phyloP scores from a whole-genome alignment of 345 rosid species.

The Arabidopsis arenosa region DNA sequence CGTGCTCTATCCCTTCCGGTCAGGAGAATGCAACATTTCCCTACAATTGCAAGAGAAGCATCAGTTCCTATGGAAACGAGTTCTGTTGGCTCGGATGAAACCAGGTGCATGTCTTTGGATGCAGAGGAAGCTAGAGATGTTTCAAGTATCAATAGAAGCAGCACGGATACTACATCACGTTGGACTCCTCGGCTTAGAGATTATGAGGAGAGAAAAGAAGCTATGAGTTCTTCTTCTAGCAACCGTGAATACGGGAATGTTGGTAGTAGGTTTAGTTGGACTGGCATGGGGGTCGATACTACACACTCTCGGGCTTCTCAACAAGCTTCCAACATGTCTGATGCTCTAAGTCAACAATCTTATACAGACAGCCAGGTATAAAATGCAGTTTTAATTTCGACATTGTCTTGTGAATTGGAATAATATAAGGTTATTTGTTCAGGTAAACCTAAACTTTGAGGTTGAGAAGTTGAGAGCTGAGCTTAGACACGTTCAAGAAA shows the following conservation, averaged over 20 bases:
- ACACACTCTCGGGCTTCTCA: conserved; percentile 57
- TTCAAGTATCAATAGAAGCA: conserved; percentile 43
- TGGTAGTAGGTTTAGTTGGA: conserved; percentile 43
- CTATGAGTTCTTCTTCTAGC: conserved; percentile 51
- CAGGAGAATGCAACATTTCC: conserved; percentile 30
- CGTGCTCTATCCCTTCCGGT: conserved; percentile 40
- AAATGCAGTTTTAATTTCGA: background rate
- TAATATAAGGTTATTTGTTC: conserved; percentile 18
- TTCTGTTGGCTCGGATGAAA: conserved; percentile 47
- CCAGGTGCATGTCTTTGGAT: conserved; percentile 48
- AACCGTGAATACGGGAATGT: conserved; percentile 47
- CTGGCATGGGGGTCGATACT: conserved; percentile 40
- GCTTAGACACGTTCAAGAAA: conserved; percentile 80
- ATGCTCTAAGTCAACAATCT: conserved; percentile 51
- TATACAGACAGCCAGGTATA: conserved; percentile 61
- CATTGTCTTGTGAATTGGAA: conserved; percentile 1
- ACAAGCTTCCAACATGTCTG: conserved; percentile 63
- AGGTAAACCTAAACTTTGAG: conserved; percentile 73
- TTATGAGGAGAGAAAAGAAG: conserved; percentile 51
- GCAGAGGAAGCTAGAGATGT: conserved; percentile 45
- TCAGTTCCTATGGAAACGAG: conserved; percentile 49
- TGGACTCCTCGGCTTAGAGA: conserved; percentile 47
- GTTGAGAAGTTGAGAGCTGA: conserved; percentile 86
- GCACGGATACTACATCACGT: conserved; percentile 47
- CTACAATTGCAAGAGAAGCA: conserved; percentile 27